phyloP scores from a whole-genome alignment of 805 yeast genomes.

The Suhomyces sp. region DNA sequence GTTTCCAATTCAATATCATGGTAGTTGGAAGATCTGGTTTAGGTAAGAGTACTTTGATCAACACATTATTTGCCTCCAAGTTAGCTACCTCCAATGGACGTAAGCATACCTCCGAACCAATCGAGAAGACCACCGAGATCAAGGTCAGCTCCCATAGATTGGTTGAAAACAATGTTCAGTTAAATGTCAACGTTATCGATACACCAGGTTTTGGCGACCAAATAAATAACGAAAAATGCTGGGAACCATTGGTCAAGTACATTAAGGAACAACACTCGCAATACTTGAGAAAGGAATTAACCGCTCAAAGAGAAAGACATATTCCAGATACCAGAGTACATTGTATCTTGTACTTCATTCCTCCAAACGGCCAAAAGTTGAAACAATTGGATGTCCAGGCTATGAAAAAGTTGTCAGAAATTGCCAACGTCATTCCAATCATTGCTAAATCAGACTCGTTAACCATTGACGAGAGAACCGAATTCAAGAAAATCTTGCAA shows the following conservation, averaged over 20 bases:
- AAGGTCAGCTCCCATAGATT: conserved; percentile 67
- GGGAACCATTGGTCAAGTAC: conserved; percentile 95
- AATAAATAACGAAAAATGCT: conserved; percentile 89
- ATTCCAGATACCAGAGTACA: conserved; percentile 91
- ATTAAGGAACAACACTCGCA: conserved; percentile 93
- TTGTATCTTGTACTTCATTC: conserved; percentile 85
- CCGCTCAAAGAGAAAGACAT: conserved; percentile 84
- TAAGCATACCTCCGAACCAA: conserved; percentile 62
- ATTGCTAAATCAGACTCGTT: conserved; percentile 92
- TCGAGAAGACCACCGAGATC: conserved; percentile 85
- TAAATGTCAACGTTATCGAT: conserved; percentile 85
- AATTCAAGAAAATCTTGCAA: conserved; percentile 75
- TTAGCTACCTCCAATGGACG: conserved; percentile 76
- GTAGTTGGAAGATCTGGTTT: conserved; percentile 89
- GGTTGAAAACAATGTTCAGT: conserved; percentile 81
- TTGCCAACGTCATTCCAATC: conserved; percentile 91
- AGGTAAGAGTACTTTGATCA: conserved; percentile 90
- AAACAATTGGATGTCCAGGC: conserved; percentile 80
- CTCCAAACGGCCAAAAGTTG: conserved; percentile 86
- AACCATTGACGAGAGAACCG: conserved; percentile 79
- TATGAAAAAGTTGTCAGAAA: conserved; percentile 79
- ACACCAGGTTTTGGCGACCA: conserved; percentile 99
- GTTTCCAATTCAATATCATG: conserved; percentile 93
- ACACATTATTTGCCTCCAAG: conserved; percentile 84
- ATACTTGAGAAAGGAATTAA: conserved; percentile 88